These are phyloP conservation scores for Globisporangium takayamanum DNA, from an alignment of 352 stramenopile species.

Conservation along the genomic window DNA sequence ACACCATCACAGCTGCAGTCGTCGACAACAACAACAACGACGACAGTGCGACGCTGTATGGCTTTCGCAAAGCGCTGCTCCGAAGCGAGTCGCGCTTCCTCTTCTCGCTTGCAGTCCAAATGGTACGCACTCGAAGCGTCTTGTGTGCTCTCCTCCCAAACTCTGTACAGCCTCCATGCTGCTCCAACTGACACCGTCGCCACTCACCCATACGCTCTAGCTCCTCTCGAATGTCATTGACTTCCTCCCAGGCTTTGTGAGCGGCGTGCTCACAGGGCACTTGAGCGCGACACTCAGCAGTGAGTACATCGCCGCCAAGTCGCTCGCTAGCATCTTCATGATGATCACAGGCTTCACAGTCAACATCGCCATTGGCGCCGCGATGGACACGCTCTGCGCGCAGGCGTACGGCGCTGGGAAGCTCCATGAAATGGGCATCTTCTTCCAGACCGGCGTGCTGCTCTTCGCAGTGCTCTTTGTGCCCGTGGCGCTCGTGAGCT, in stretches of 20 bases:
- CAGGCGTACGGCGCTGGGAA: slow-evolving; percentile 83
- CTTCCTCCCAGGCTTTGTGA: slow-evolving; percentile 59
- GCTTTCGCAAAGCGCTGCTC: slow-evolving; percentile 20
- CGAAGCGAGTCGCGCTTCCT: slow-evolving; percentile 21
- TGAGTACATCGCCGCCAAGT: slow-evolving; percentile 73
- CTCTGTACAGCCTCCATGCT: background rate
- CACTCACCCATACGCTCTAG: slow-evolving; percentile 10
- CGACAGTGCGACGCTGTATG: slow-evolving; percentile 12
- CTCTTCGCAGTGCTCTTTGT: slow-evolving; percentile 63
- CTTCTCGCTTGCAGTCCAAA: slow-evolving; percentile 26
- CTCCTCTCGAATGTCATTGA: slow-evolving; percentile 65
- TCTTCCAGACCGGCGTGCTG: slow-evolving; percentile 77
- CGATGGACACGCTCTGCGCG: slow-evolving; percentile 87
- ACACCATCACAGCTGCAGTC: background rate
- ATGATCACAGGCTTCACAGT: slow-evolving; percentile 81
- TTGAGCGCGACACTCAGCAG: slow-evolving; percentile 51
- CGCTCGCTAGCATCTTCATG: slow-evolving; percentile 70
- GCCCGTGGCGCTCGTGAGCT: slow-evolving; percentile 52
- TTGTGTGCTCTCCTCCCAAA: too few relatives aligned
- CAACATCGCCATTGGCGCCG: slow-evolving; percentile 76
- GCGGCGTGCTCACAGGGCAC: slow-evolving; percentile 62
- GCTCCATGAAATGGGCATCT: slow-evolving; percentile 79
- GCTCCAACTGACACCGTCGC: background rate
- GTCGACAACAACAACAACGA: background rate
- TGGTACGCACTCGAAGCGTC: slow-evolving; percentile 13